Conservation (phyloP, 495 filamentous ascomycete genomes). For the Tuber aestivum region DNA sequence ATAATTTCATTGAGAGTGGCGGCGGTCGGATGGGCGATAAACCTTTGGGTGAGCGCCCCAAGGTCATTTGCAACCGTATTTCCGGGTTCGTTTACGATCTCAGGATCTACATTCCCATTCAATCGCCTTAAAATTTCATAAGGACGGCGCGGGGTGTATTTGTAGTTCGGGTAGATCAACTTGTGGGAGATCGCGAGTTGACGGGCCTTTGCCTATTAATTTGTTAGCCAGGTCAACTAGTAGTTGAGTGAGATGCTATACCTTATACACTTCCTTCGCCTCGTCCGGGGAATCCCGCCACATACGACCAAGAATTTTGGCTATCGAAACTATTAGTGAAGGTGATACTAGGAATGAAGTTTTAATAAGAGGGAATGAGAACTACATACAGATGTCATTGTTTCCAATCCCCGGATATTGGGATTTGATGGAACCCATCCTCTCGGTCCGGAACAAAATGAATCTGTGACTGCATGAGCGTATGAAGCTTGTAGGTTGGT, state of each 20-base stretch:
- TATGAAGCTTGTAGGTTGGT: not conserved
- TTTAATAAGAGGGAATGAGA: not conserved
- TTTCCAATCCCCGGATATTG: conserved; percentile 26
- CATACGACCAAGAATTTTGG: conserved; percentile 20
- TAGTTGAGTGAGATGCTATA: not conserved
- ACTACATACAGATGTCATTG: conserved; percentile 26
- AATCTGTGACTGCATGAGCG: conserved; percentile 14
- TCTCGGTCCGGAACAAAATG: conserved; percentile 21
- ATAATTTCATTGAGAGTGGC: too few relatives aligned
- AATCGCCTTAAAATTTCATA: too few relatives aligned
- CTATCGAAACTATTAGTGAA: conserved; percentile 10
- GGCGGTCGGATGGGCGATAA: too few relatives aligned
- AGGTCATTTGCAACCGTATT: too few relatives aligned
- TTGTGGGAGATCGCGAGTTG: conserved; percentile 17
- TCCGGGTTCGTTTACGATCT: too few relatives aligned
- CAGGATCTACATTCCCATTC: too few relatives aligned
- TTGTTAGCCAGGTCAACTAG: not conserved
- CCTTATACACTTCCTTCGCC: conserved; percentile 18
- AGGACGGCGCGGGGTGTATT: conserved; percentile 24
- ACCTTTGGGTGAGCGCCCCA: too few relatives aligned
- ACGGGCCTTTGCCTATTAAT: conserved; percentile 14
- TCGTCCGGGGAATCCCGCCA: conserved; percentile 16
- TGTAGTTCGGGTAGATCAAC: conserved; percentile 18
- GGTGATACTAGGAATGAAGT: not conserved
- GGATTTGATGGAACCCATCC: conserved; percentile 14